Base-by-base conservation (phyloP, 371 early-diverging fungal genomes). In the Nosema granulosis region DNA sequence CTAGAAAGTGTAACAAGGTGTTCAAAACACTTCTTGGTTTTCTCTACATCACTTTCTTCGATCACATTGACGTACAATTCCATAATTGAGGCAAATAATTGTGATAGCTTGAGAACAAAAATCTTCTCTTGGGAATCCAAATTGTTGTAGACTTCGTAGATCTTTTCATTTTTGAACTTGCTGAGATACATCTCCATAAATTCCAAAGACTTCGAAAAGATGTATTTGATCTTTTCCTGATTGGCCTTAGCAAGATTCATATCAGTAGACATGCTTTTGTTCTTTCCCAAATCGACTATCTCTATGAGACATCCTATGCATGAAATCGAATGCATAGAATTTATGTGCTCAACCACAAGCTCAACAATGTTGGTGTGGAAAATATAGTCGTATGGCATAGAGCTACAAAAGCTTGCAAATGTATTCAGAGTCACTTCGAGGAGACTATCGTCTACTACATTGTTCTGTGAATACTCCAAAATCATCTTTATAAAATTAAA, bases 381-480 rank as follows among this genome's bases (percentile, higher is more conserved):
- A 62, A 96, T 91, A 83, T 91, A 97, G 22, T 93, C 94, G 37
- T 92, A 87, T 29, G 95, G 95, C 76, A 97, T 91, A 92, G 95
- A 96, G 86, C 90, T 92, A 71, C 96, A 87, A 86, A 95, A 95
- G 65, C 92, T 89, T 66, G 91, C 85, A 31, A 99, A 88, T 0
- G 96, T 92, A 80, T 92, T 90, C 37, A 99, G 85, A 0, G 96
- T 95, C 1, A 94, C 91, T 71, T 87, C 88, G 69, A 97, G 90
- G 72, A 97, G 87, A 28, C 89, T 4, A 13, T 78, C 78, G 61
- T 80, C 80, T n/a, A 84, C 73, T 11, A 62, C 59, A 9, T 68
- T 77, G 2, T 58, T 79, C 51, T 71, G 38, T 2, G 79, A 75
- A 54, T 91, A 90, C 75, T 94, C 90, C 61, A 99, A 87, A 13